A percentile compares a stretch with the other conserved stretches of the same genome.
These are phyloP conservation scores for Diospyros kaki DNA, from an alignment of 148 eudicot genomes.

Conservation along the genomic window DNA sequence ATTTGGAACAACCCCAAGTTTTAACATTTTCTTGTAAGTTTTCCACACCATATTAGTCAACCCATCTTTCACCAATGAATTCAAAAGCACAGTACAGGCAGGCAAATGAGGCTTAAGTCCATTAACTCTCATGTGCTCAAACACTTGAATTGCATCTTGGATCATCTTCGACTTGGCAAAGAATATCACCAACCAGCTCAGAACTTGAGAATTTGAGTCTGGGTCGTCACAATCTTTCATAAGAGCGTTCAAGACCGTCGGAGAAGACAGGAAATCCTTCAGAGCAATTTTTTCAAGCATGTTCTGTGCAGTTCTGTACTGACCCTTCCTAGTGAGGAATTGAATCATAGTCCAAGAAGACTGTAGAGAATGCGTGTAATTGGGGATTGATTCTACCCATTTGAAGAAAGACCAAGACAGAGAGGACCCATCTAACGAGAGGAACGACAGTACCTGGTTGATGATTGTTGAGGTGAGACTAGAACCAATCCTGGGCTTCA, in stretches of 20 bases:
- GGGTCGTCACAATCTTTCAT: slow-evolving; percentile 27
- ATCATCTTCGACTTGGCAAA: slow-evolving; percentile 63
- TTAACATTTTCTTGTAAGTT: slow-evolving; percentile 62
- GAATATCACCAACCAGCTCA: slow-evolving; percentile 89
- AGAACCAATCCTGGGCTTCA: slow-evolving; percentile 57
- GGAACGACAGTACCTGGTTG: slow-evolving; percentile 32
- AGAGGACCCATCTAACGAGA: slow-evolving; percentile 24
- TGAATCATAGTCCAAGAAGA: slow-evolving; percentile 70
- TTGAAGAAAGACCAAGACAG: slow-evolving; percentile 58
- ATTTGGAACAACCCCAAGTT: slow-evolving; percentile 69
- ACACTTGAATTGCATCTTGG: slow-evolving; percentile 76
- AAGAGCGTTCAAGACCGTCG: slow-evolving; percentile 61
- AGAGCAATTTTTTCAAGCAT: slow-evolving; percentile 70
- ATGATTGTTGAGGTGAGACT: slow-evolving; percentile 47
- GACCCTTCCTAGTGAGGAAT: slow-evolving; percentile 45
- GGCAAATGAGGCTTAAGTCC: slow-evolving; percentile 59
- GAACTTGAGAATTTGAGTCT: slow-evolving; percentile 59
- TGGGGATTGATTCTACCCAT: slow-evolving; percentile 61
- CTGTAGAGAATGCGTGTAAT: slow-evolving; percentile 65
- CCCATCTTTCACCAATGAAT: slow-evolving; percentile 63
- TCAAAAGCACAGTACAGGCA: slow-evolving; percentile 82
- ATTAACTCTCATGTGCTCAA: slow-evolving; percentile 72
- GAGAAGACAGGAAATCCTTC: slow-evolving; percentile 56
- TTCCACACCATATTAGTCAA: slow-evolving; percentile 63
- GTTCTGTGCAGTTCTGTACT: slow-evolving; percentile 56